Evolutionary conservation across 2,329 filamentous ascomycete species (phyloP).

Genomic region (Neopestalotiopsis sp.): DNA sequence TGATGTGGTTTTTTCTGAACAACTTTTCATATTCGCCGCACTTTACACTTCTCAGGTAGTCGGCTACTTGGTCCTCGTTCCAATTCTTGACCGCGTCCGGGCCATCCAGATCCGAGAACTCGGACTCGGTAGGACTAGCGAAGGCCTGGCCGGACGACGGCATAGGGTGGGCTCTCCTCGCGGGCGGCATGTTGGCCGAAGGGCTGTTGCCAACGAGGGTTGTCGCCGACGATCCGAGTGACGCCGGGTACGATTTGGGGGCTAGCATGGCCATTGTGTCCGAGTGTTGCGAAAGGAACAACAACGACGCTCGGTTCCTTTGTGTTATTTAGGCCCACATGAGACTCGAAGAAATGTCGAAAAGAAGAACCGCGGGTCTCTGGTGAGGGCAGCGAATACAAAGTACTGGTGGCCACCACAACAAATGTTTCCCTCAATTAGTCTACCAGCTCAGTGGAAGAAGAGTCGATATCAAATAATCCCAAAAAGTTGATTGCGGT

Average conservation of each 20-base stretch:
- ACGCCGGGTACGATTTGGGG: constrained; percentile 72
- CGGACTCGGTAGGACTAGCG: constrained; percentile 87
- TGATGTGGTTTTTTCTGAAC: constrained; percentile 93
- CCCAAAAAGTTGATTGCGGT: background rate
- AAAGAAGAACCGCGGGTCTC: background rate
- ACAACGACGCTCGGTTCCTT: constrained; percentile 10
- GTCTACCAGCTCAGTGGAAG: background rate
- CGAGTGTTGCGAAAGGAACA: constrained; percentile 13
- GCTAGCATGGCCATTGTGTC: constrained; percentile 77
- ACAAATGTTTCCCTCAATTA: background rate
- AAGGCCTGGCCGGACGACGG: constrained; percentile 62
- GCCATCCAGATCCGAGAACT: constrained; percentile 84
- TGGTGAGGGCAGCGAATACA: background rate
- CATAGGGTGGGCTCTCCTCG: constrained; percentile 57
- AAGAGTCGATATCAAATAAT: background rate
- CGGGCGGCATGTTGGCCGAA: constrained; percentile 55
- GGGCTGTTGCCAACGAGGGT: constrained; percentile 51
- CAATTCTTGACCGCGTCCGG: constrained; percentile 81
- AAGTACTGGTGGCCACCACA: background rate
- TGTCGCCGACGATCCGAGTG: constrained; percentile 53
- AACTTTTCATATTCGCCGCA: constrained; percentile 92
- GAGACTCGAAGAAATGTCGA: constrained; percentile 12
- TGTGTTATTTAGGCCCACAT: constrained; percentile 28
- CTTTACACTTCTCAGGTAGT: constrained; percentile 90
- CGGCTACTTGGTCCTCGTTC: constrained; percentile 90